Evolutionary conservation across 2,329 filamentous ascomycete genomes (phyloP), one percentile per base, ranked within the genome.

Genomic region (Fusarium begoniae): DNA sequence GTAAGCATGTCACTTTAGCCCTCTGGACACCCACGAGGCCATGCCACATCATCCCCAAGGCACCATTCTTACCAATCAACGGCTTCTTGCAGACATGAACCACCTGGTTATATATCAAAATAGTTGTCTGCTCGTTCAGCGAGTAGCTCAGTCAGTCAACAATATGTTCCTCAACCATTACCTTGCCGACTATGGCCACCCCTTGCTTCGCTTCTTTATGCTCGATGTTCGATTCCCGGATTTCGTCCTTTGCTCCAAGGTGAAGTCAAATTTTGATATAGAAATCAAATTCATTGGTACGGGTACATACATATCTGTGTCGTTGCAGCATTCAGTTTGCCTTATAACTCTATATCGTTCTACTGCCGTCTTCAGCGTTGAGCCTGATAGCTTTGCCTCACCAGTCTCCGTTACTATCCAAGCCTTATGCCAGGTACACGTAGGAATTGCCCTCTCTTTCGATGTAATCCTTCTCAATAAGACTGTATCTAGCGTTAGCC

Each of bases 391-490:
- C 40, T 41, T 48, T 32, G 40, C 54, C 32, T 53, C 51, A 22
- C 56, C 43, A 38, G 28, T 38, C 28, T 41, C 11, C 32, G 40
- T 38, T 45, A 35, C 28, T n/a, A 38, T 45, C 28, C 43, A 51
- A 26, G 28, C 24, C 45, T 64, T 83, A 94, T 70, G 93, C 91
- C 63, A 94, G 82, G 80, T 96, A 96, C 17, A 86, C 88, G 81
- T 95, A 95, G 44, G 85, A 83, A 60, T 90, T 90, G 28, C 91
- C 93, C 71, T 93, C 91, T 54, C 94, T 88, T 82, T 98, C 95
- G 78, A 98, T 90, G 78, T 98, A 98, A 75, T 98, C 95, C 84
- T 97, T 97, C 80, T 98, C 95, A 60, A 98, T 96, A 74, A 98
- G 86, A 81, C 93, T 95, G 75, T 47, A n/a, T 12, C 17, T 32